Base-by-base conservation (phyloP, 768 basidiomycete species). In the Sarcodon aspratus region DNA sequence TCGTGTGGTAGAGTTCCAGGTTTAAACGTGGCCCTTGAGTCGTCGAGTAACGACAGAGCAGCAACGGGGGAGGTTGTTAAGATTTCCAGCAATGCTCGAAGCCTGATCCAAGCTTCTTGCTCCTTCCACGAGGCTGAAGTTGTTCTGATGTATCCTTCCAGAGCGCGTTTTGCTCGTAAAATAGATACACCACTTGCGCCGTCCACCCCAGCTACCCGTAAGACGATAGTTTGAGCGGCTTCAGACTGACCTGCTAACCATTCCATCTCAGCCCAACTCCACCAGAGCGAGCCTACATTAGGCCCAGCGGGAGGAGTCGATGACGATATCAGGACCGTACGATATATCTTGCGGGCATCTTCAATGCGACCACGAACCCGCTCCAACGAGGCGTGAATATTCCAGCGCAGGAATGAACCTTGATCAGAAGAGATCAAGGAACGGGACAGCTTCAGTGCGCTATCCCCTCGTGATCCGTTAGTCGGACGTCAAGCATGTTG, bases 241-340 rank as follows among this genome's bases (percentile, higher is more conserved):
- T 76, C 72, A 15, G 66, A 58, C 33, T 71, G 55, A 1, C 78
- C 74, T 11, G 67, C 61, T 9, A 87, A 60, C 88, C 88, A 92
- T 62, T 89, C 87, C 73, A 87, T 74, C 56, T 91, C 82, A 1
- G 81, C 83, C 85, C 86, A 91, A 55, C 82, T 77, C 79, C 80
- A 88, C 84, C 84, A 91, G 52, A 91, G 59, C 49, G 61, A 61
- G 17, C 72, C 67, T 57, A 12, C 62, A 46, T 21, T 15, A 4
- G 36, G 18, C 11, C 34, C 34, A 12, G 35, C 18, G 12, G 38
- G 36, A 11, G 49, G 46, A 9, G 66, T 63, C 3, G 69, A 65
- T 1, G 77, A 67, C 6, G 74, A 66, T 37, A 72, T 65, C 15
- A 87, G 73, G 7, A 85, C 69, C 1, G 80, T 79, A 54, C 80